These are phyloP conservation scores for Pythium dissotocum DNA, from an alignment of 352 stramenopile genomes.

Conservation along the genomic window DNA sequence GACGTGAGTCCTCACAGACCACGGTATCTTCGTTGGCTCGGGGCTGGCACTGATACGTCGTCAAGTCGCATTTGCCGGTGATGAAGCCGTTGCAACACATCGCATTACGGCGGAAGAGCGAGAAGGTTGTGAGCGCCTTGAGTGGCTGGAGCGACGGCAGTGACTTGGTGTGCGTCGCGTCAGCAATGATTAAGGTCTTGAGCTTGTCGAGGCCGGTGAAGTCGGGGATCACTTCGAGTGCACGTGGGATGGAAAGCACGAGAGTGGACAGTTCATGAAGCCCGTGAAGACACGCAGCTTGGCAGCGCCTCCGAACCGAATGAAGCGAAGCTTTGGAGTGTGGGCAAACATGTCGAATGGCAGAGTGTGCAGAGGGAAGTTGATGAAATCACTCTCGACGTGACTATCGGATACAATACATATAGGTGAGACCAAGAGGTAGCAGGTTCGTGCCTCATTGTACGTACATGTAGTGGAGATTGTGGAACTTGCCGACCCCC, in stretches of 20 bases:
- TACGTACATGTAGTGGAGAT: conserved; percentile 31
- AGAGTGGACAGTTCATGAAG: conserved; percentile 16
- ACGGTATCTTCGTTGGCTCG: conserved; percentile 7
- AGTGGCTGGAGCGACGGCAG: conserved; percentile 20
- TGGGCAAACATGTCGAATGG: conserved; percentile 18
- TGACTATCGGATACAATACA: background rate
- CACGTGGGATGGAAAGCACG: conserved; percentile 14
- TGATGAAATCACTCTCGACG: conserved; percentile 10
- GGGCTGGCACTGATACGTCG: conserved; percentile 10
- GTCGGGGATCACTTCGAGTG: conserved; percentile 14
- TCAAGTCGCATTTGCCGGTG: conserved; percentile 22
- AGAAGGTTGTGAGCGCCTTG: conserved; percentile 9
- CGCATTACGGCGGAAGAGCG: conserved; percentile 13
- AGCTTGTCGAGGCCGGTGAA: conserved; percentile 14
- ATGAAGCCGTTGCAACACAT: conserved; percentile 34
- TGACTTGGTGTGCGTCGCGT: conserved; percentile 1
- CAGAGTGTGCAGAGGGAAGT: conserved; percentile 10
- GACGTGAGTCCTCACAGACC: conserved; percentile 6
- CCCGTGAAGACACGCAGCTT: conserved; percentile 4
- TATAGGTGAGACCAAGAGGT: too few relatives aligned
- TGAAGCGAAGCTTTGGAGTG: conserved; percentile 20
- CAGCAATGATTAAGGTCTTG: conserved; percentile 12
- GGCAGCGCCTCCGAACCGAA: conserved; percentile 17
- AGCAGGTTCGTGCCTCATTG: too few relatives aligned
- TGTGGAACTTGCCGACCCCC: conserved; percentile 20